Percentiles rank a stretch among this genome's conserved stretches.
Conservation (phyloP, 495 filamentous ascomycete species). For the Penicillium ucsense region DNA sequence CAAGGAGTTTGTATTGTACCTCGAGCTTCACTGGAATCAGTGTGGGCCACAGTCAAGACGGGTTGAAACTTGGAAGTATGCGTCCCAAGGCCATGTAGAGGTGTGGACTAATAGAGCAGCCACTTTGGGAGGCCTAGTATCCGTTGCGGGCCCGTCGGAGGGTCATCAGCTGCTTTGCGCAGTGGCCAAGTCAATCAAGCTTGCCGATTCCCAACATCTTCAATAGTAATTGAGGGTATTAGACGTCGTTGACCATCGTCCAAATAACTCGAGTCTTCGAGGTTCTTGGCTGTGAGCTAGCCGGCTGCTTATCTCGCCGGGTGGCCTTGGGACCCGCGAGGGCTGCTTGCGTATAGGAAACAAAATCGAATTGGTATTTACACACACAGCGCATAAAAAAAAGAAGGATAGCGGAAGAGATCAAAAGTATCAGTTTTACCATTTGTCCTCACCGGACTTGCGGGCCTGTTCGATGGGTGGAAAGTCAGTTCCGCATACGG, state of each 20-base stretch:
- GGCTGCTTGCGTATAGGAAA: slow-evolving; percentile 24
- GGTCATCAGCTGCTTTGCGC: no score
- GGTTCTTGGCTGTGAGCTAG: slow-evolving; percentile 14
- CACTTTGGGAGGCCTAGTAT: no score
- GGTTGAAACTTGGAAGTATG: no score
- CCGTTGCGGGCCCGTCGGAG: no score
- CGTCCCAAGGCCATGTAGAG: no score
- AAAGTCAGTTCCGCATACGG: slow-evolving; percentile 2
- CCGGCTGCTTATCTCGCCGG: not conserved
- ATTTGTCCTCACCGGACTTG: slow-evolving; percentile 33
- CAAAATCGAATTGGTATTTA: slow-evolving; percentile 36
- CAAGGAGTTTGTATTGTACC: no score
- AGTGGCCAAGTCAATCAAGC: no score
- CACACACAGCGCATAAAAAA: slow-evolving; percentile 32
- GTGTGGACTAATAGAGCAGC: no score
- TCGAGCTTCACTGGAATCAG: no score
- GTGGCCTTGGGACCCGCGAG: slow-evolving; percentile 11
- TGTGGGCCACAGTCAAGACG: no score
- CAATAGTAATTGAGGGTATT: not conserved
- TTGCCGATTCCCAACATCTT: not conserved
- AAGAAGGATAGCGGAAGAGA: slow-evolving; percentile 9
- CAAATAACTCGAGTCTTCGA: not conserved
- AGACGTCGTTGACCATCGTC: no score
- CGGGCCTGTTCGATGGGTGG: slow-evolving; percentile 24
- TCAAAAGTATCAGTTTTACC: slow-evolving; percentile 21